A percentile compares a stretch with the other conserved stretches of the same genome.
Conservation (phyloP, 164 flowering plant genomes). For the Piper betle region DNA sequence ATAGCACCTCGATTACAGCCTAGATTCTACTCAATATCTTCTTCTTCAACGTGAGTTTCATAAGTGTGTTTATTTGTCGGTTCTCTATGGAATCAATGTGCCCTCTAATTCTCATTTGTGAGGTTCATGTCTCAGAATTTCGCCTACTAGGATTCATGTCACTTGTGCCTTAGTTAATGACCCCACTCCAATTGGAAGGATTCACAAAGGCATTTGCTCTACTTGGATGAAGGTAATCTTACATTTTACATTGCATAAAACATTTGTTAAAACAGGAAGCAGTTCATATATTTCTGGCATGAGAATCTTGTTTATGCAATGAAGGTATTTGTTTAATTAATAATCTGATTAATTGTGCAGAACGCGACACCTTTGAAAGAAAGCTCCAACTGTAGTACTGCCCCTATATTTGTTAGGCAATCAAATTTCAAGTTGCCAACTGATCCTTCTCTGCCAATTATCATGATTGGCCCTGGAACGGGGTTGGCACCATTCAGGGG, state of each 20-base stretch:
- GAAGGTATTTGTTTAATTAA: background rate
- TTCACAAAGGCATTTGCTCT: conserved; percentile 92
- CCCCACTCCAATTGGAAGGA: conserved; percentile 72
- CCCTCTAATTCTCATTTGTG: background rate
- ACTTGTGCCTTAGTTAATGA: conserved; percentile 88
- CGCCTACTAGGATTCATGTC: conserved; percentile 80
- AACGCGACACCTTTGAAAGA: conserved; percentile 58
- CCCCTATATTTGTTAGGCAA: conserved; percentile 77
- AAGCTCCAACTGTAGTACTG: conserved; percentile 62
- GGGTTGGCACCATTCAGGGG: conserved; percentile 99
- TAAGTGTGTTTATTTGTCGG: background rate
- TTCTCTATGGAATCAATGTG: background rate
- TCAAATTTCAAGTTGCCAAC: conserved; percentile 90
- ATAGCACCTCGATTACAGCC: conserved; percentile 94
- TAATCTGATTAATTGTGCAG: conserved; percentile 20
- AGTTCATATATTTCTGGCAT: background rate
- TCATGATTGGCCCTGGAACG: conserved; percentile 99
- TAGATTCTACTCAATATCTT: conserved; percentile 96
- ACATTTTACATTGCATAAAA: background rate
- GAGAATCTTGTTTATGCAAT: background rate
- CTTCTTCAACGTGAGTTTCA: conserved; percentile 68
- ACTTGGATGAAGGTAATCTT: conserved; percentile 94
- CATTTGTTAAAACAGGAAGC: no score
- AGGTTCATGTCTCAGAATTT: conserved; percentile 46
- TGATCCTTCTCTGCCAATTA: conserved; percentile 62